Evolutionary conservation across 768 basidiomycete species (phyloP).

Genomic region (Pleurotus djamor): DNA sequence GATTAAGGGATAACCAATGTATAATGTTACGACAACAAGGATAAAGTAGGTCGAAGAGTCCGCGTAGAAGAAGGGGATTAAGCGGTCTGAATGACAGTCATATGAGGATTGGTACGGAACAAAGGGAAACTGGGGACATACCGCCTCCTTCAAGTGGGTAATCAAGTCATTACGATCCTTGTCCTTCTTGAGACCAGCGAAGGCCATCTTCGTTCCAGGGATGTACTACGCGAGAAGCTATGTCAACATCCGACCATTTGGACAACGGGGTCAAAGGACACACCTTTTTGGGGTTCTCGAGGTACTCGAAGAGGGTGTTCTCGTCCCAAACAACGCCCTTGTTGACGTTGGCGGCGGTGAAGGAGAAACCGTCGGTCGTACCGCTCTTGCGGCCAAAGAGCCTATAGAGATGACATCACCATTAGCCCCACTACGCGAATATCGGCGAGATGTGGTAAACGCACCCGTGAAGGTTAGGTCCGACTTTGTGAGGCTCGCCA

Average conservation of each 20-base stretch:
- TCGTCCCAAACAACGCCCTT: slow-evolving; percentile 90
- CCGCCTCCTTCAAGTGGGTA: slow-evolving; percentile 75
- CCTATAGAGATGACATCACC: slow-evolving; percentile 30
- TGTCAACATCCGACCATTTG: background rate
- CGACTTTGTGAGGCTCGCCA: slow-evolving; percentile 84
- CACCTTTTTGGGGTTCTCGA: slow-evolving; percentile 97
- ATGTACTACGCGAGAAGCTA: slow-evolving; percentile 59
- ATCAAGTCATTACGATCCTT: slow-evolving; percentile 96
- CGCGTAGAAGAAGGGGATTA: slow-evolving; percentile 1
- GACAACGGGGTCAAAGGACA: slow-evolving; percentile 13
- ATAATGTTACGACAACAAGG: slow-evolving; percentile 1
- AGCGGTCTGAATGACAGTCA: background rate
- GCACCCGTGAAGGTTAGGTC: slow-evolving; percentile 93
- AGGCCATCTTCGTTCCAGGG: slow-evolving; percentile 98
- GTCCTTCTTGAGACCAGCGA: slow-evolving; percentile 97
- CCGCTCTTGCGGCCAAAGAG: slow-evolving; percentile 87
- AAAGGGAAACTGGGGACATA: slow-evolving; percentile 30
- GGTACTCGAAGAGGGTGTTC: slow-evolving; percentile 91
- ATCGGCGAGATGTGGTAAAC: slow-evolving; percentile 19
- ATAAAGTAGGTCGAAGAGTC: background rate
- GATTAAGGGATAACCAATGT: background rate
- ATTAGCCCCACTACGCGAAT: background rate
- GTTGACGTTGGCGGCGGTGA: slow-evolving; percentile 94
- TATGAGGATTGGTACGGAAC: background rate
- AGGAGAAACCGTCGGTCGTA: slow-evolving; percentile 81